Evolutionary conservation across 306 rosid genomes (phyloP), one percentile per base, ranked within the genome.

Genomic region (Sechiopsis laciniata): DNA sequence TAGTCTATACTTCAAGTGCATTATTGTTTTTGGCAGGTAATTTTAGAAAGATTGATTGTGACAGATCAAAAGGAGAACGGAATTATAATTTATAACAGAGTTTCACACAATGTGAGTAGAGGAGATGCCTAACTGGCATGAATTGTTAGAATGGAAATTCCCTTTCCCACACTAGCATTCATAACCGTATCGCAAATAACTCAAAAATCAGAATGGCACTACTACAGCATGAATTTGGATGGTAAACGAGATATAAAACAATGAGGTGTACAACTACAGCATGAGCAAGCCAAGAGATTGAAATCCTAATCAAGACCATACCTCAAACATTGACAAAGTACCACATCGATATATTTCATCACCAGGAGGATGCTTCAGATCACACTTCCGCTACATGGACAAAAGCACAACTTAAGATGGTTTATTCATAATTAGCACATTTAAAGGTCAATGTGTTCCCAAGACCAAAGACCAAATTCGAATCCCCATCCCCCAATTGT

Each of bases 291-390:
- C 46, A n/a, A 24, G 55, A 46, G 55, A 32, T 14, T 42, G 50
- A 60, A 65, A 60, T 70, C 20, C 16, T 72, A 55, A 69, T 52
- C 58, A 51, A 69, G 8, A 40, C 13, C 86, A 66, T 82, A 95
- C 99, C 99, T 95, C 99, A 80, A 95, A 91, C 99, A 95, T 95
- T 53, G 99, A 95, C 80, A 95, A 84, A n/a, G 99, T 95, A 79
- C 97, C 96, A 77, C 95, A 83, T 83, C 97, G 82, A 78, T 95
- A 95, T 76, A 91, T 95, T 86, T 95, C 97, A 88, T 95, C 99
- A 72, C 99, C 99, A 63, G 97, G 99, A 46, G 99, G 99, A 77
- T 95, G 99, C 87, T 95, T 95, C 55, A 95, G 99, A 85, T 95
- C 99, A 74, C 99, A 95, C 83, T 95, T 95, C 80, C 85, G 89